Percentiles rank a stretch among this genome's conserved stretches.
Conservation (phyloP, 1,284 basidiomycete species). For the Vanrija humicola region DNA sequence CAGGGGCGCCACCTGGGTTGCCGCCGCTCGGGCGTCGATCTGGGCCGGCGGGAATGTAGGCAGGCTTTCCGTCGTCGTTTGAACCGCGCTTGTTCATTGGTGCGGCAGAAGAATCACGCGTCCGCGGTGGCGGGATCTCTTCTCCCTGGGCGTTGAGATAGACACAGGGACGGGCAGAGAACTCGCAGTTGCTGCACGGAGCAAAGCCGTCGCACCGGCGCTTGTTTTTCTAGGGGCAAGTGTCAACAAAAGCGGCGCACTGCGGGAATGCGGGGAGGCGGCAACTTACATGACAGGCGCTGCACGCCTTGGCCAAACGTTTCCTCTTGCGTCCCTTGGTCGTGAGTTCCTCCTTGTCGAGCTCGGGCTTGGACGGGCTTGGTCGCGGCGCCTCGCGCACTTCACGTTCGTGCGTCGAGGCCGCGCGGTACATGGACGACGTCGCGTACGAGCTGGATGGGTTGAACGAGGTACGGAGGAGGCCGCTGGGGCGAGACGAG, state of each 20-base stretch:
- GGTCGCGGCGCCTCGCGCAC: neutral
- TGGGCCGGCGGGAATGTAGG: neutral
- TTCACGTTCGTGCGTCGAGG: neutral
- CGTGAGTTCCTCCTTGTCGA: constrained; percentile 44
- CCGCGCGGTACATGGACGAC: constrained; percentile 12
- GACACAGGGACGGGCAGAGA: constrained; percentile 49
- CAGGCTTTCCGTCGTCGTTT: constrained; percentile 10
- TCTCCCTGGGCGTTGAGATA: constrained; percentile 50
- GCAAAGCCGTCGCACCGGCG: constrained; percentile 53
- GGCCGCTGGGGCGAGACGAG: constrained; percentile 9
- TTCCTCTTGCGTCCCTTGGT: constrained; percentile 49
- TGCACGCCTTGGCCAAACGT: constrained; percentile 48
- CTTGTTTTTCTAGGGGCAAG: constrained; percentile 49
- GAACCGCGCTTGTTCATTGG: constrained; percentile 11
- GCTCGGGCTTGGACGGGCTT: constrained; percentile 9
- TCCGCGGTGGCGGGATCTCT: constrained; percentile 46
- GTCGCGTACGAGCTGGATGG: constrained; percentile 9
- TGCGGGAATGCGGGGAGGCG: no score
- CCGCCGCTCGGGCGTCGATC: constrained; percentile 7
- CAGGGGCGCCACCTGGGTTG: constrained; percentile 1
- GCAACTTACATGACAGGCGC: constrained; percentile 46
- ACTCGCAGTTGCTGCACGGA: constrained; percentile 54
- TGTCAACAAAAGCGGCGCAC: neutral
- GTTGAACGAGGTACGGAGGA: constrained; percentile 1
- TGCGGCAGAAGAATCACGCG: constrained; percentile 32